A percentile compares a stretch with the other conserved stretches of the same genome.
Evolutionary conservation across 139 green algal genomes (phyloP).

Genomic region (Bryopsis sp.): DNA sequence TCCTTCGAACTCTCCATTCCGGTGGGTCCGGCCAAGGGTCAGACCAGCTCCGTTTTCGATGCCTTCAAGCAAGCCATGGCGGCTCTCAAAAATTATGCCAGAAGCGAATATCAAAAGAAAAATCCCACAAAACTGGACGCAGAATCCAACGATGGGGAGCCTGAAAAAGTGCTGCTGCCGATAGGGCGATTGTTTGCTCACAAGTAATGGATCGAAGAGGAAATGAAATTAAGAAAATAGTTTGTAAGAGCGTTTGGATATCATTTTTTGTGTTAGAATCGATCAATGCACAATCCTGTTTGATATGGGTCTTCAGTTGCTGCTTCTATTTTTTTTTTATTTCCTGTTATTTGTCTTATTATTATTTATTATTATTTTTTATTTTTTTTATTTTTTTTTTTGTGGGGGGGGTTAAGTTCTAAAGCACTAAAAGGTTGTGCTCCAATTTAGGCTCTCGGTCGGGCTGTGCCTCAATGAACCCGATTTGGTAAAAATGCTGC

Average conservation of each 20-base stretch:
- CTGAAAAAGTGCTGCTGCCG: background rate
- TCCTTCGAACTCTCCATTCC: constrained; percentile 15
- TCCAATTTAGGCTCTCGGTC: background rate
- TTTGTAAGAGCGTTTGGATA: too few species aligned
- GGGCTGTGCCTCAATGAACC: background rate
- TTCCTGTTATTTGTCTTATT: too few species aligned
- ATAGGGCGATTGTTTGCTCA: background rate
- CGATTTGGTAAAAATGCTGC: background rate
- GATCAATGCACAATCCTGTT: too few species aligned
- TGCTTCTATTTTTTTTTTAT: too few species aligned
- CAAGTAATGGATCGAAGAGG: too few species aligned
- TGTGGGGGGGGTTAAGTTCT: too few species aligned
- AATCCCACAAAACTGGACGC: background rate
- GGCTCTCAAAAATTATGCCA: constrained; percentile 6
- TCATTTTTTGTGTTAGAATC: too few species aligned
- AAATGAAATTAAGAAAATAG: too few species aligned
- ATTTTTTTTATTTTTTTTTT: too few species aligned
- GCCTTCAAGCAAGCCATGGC: background rate
- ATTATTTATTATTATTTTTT: too few species aligned
- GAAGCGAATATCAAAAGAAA: background rate
- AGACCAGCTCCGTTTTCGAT: background rate
- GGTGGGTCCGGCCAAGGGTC: background rate
- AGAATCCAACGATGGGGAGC: background rate
- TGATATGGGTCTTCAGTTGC: too few species aligned
- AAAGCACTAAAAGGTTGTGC: too few species aligned